Evolutionary conservation across 768 basidiomycete species (phyloP).

Genomic region (Russula dissimulans): DNA sequence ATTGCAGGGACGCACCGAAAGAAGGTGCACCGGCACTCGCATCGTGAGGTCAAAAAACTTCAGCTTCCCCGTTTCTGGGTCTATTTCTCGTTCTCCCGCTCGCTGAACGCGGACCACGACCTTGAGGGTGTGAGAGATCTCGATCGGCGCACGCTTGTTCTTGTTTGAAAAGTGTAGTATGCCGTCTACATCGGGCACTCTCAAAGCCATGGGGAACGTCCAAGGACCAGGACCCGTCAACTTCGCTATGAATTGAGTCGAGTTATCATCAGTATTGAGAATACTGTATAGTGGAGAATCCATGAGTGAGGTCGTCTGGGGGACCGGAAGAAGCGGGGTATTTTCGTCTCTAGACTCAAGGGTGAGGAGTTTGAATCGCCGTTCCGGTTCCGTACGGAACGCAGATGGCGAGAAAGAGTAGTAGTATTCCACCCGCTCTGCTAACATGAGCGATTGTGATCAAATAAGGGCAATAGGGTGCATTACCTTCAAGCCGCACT

Average conservation of each 20-base stretch:
- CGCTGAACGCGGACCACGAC: slow-evolving; percentile 76
- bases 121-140: slow-evolving; percentile 70
- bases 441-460: not conserved
- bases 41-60: slow-evolving; percentile 85
- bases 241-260: slow-evolving; percentile 31
- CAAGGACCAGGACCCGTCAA: slow-evolving; percentile 33
- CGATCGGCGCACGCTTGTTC: slow-evolving; percentile 68
- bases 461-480: slow-evolving; percentile 19
- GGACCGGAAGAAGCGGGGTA: slow-evolving; percentile 54
- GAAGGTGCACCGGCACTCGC: slow-evolving; percentile 75
- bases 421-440: slow-evolving; percentile 86
- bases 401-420: slow-evolving; percentile 58
- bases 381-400: slow-evolving; percentile 57
- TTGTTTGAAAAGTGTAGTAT: slow-evolving; percentile 68
- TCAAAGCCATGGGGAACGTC: slow-evolving; percentile 61
- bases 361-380: not conserved
- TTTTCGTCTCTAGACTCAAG: slow-evolving; percentile 1
- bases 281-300: slow-evolving; percentile 75
- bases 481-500: slow-evolving; percentile 68
- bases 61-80: slow-evolving; percentile 57
- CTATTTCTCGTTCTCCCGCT: slow-evolving; percentile 57
- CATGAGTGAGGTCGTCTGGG: slow-evolving; percentile 42
- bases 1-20: slow-evolving; percentile 53
- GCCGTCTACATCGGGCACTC: slow-evolving; percentile 53
- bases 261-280: slow-evolving; percentile 45